Evolutionary conservation across 441 rosid species (phyloP).

Genomic region (Erysimum pusillum): DNA sequence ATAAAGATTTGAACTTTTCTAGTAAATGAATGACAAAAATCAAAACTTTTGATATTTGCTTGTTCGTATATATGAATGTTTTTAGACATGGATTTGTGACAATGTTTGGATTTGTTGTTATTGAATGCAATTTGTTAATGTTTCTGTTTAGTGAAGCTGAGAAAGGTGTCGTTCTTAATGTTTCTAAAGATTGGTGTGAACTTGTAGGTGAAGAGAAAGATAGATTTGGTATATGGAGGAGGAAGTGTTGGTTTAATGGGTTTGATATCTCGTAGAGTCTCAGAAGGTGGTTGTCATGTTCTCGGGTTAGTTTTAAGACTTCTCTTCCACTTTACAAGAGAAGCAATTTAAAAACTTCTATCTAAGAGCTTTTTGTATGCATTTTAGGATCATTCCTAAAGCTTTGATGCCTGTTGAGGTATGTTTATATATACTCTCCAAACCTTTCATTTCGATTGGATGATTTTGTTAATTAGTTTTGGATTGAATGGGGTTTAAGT

Average conservation of each 20-base stretch:
- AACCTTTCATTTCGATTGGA: not conserved
- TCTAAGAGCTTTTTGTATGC: not conserved
- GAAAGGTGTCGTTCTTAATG: constrained; percentile 8
- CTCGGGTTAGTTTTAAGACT: constrained; percentile 67
- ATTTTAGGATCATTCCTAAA: constrained; percentile 81
- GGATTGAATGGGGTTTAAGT: constrained; percentile 30
- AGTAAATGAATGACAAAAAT: not conserved
- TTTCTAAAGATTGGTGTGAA: constrained; percentile 12
- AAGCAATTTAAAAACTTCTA: too few species aligned
- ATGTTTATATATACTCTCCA: not conserved
- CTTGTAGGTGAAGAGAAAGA: constrained; percentile 80
- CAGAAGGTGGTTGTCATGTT: constrained; percentile 86
- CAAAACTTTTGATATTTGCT: not conserved
- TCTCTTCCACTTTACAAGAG: constrained; percentile 20
- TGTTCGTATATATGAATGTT: not conserved
- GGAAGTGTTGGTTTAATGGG: constrained; percentile 98
- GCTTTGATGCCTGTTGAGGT: constrained; percentile 95
- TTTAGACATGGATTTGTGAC: constrained; percentile 20
- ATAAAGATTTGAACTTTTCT: constrained; percentile 28
- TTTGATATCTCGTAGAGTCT: constrained; percentile 79
- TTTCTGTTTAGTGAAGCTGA: too few species aligned
- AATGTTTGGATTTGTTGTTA: not conserved
- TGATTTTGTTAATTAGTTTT: not conserved
- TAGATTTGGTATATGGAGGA: constrained; percentile 91
- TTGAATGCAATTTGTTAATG: too few species aligned